Percentiles rank a stretch among this genome's conserved stretches.
Evolutionary conservation across 75 land plant genomes (phyloP).

Genomic region (Ceratopteris richardii): DNA sequence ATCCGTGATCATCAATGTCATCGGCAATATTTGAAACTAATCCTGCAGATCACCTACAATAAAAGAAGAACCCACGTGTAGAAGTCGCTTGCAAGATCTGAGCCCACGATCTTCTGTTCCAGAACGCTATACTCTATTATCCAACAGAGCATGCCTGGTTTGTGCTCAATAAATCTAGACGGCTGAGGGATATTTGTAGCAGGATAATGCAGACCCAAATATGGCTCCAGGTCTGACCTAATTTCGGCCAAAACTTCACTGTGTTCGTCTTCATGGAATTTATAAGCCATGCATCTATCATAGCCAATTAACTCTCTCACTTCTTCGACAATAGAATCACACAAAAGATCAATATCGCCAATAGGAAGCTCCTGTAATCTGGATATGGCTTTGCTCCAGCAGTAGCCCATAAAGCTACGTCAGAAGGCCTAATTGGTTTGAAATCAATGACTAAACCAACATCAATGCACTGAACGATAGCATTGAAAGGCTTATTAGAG

Average conservation of each 20-base stretch:
- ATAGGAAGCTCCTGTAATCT: conserved; percentile 79
- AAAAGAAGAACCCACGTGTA: no score
- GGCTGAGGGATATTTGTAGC: conserved; percentile 97
- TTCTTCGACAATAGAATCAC: conserved; percentile 87
- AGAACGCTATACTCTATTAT: no score
- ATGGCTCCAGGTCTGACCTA: conserved; percentile 76
- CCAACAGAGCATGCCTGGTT: conserved; percentile 55
- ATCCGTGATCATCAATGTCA: conserved; percentile 93
- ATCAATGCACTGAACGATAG: conserved; percentile 89
- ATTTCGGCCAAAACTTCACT: conserved; percentile 96
- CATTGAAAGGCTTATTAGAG: conserved; percentile 85
- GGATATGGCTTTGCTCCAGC: conserved; percentile 92
- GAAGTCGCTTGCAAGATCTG: no score
- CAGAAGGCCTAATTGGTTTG: conserved; percentile 78
- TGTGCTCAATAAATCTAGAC: conserved; percentile 62
- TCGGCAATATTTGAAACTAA: conserved; percentile 91
- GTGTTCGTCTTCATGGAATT: conserved; percentile 96
- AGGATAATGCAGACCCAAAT: conserved; percentile 90
- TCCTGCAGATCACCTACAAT: conserved; percentile 89
- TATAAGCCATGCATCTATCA: conserved; percentile 97
- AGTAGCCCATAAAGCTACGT: conserved; percentile 53
- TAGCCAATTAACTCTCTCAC: conserved; percentile 98
- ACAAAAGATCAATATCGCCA: conserved; percentile 78
- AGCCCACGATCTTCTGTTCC: no score
- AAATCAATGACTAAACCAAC: conserved; percentile 90